Conservation (phyloP, 129 eudicot species). For the Kitagawia praeruptora region DNA sequence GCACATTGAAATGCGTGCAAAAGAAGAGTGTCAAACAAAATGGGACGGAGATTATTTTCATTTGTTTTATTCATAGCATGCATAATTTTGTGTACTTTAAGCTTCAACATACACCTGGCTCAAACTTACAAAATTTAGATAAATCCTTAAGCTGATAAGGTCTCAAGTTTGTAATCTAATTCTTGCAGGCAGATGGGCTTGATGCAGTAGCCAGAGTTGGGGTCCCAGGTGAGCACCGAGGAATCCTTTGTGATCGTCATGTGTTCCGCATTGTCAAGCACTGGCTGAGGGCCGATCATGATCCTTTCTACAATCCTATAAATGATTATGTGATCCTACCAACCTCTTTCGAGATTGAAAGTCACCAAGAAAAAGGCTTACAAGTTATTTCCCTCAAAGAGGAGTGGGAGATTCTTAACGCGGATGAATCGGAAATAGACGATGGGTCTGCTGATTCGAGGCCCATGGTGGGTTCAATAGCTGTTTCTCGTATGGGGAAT, state of each 20-base stretch:
- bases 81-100: not conserved
- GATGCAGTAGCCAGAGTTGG: conserved; percentile 92
- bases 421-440: conserved; percentile 22
- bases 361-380: conserved; percentile 29
- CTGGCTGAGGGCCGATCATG: conserved; percentile 90
- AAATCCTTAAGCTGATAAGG: not conserved
- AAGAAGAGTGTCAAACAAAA: too few species aligned
- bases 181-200: conserved; percentile 83
- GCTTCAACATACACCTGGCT: not conserved
- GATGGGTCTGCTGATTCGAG: not conserved
- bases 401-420: conserved; percentile 80
- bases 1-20: too few species aligned
- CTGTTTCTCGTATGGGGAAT: conserved; percentile 39
- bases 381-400: conserved; percentile 57
- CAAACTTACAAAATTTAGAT: not conserved
- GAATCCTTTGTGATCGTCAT: conserved; percentile 75
- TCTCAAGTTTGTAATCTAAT: not conserved
- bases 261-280: conserved; percentile 75
- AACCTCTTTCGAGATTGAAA: conserved; percentile 57
- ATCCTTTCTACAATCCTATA: conserved; percentile 87
- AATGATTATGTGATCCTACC: conserved; percentile 91
- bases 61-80: not conserved
- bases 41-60: not conserved
- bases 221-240: conserved; percentile 94
- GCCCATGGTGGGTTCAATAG: conserved; percentile 39